A percentile compares a stretch with the other conserved stretches of the same genome.
Evolutionary conservation across 176 grass and related monocot genomes (phyloP).

Genomic region (Metroxylon sagu): DNA sequence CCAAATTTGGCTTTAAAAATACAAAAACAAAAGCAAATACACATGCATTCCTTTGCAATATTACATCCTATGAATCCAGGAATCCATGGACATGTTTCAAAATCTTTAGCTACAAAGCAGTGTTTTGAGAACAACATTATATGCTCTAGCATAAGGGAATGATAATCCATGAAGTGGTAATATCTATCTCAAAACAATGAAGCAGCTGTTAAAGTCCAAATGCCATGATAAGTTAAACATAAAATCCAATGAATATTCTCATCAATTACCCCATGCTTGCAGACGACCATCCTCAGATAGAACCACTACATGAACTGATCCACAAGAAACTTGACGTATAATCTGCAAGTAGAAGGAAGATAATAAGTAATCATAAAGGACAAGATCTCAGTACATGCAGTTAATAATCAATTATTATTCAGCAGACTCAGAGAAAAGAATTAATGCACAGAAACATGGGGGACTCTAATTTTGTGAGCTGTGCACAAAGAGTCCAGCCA

Average conservation of each 20-base stretch:
- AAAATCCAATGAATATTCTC: slow-evolving; percentile 3
- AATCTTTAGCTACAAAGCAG: neutral
- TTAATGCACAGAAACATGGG: no score
- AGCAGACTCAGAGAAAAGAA: no score
- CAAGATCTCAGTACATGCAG: no score
- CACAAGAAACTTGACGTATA: slow-evolving; percentile 84
- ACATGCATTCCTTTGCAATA: no score
- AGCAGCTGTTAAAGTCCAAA: neutral
- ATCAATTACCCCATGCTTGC: slow-evolving; percentile 90
- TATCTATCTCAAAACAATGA: no score
- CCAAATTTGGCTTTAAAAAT: neutral
- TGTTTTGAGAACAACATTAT: neutral
- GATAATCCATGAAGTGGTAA: no score
- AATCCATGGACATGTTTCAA: no score
- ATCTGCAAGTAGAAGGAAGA: slow-evolving; percentile 35
- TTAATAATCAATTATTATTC: no score
- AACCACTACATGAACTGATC: slow-evolving; percentile 69
- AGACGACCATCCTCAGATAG: slow-evolving; percentile 80
- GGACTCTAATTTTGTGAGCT: no score
- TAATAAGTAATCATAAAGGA: neutral
- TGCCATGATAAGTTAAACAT: neutral
- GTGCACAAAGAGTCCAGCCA: no score
- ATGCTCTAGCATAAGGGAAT: neutral
- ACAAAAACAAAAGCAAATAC: no score
- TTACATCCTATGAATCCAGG: no score